Evolutionary conservation across 2,329 filamentous ascomycete species (phyloP), one percentile per base, ranked within the genome.

Genomic region (Aspergillus ochraceoroseus): DNA sequence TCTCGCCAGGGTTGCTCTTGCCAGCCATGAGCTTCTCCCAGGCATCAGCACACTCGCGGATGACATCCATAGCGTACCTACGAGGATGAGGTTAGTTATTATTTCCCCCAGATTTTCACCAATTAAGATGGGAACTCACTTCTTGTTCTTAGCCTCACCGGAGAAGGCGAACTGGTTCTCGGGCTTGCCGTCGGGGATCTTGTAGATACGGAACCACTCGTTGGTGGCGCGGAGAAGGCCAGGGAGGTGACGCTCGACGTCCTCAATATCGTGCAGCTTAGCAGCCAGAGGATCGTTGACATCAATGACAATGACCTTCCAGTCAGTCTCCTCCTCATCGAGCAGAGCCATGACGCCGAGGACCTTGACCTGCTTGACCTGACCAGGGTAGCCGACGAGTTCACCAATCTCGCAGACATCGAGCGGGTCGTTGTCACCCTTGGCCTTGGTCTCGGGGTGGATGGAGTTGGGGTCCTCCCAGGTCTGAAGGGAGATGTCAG

Each of bases 161-260:
- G 89, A 95, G 78, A 98, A 98, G 62, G 92, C 92, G 66, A 98
- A 98, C 76, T 96, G 92, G 82, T 98, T 98, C 85, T 98, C 92
- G 61, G 90, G 89, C 88, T 98, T 98, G 78, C 92, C 92, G 67
- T 98, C 92, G 66, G 92, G 92, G 73, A 98, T 98, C 80, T 98
- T 98, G 85, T 98, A 98, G 81, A 98, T 98, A 71, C 92, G 88
- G 88, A 98, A 98, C 92, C 92, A 98, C 78, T 98, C 92, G 67
- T 98, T 98, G 66, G 90, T 96, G 65, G 92, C 92, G 57, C 92
- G 85, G 68, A 98, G 80, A 46, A 98, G 87, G 59, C 92, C 92
- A 47, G 92, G 92, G 44, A 98, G 83, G 76, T 96, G 92, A 65
- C 90, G 84, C 80, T 98, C 92, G 57, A 98, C 92, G 66, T 98